phyloP scores from a whole-genome alignment of 768 basidiomycete genomes.

The Chalciporus piperatus region DNA sequence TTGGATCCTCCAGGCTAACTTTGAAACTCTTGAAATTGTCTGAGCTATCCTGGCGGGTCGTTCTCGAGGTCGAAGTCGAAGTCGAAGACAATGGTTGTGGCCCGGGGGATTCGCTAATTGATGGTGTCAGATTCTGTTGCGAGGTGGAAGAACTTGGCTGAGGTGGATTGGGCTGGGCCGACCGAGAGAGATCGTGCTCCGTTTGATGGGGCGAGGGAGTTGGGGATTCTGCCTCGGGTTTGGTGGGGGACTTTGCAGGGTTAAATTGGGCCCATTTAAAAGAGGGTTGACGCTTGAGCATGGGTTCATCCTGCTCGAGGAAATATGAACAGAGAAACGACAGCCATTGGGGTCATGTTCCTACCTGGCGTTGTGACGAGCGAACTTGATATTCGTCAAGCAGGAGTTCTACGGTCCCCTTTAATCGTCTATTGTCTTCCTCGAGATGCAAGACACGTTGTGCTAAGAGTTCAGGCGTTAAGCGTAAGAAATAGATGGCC shows the following conservation, averaged over 20 bases:
- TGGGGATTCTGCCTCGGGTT: slow-evolving; percentile 70
- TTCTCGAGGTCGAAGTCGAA: slow-evolving; percentile 24
- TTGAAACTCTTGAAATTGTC: slow-evolving; percentile 92
- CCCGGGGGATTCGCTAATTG: slow-evolving; percentile 29
- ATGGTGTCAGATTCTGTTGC: slow-evolving; percentile 25
- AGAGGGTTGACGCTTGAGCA: slow-evolving; percentile 70
- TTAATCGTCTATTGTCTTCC: slow-evolving; percentile 73
- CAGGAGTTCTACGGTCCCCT: slow-evolving; percentile 56
- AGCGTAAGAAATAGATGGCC: background rate
- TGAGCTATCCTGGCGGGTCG: slow-evolving; percentile 62
- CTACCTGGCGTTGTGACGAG: slow-evolving; percentile 29
- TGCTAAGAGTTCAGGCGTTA: slow-evolving; percentile 40
- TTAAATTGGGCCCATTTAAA: slow-evolving; percentile 90
- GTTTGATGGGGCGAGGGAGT: slow-evolving; percentile 74
- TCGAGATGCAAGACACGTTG: slow-evolving; percentile 69
- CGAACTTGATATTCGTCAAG: slow-evolving; percentile 59
- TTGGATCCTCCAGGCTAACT: slow-evolving; percentile 96
- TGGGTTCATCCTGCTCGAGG: slow-evolving; percentile 34
- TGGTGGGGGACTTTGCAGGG: slow-evolving; percentile 78
- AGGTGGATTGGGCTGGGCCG: slow-evolving; percentile 14
- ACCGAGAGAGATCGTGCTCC: slow-evolving; percentile 63
- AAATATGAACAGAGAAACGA: slow-evolving; percentile 10
- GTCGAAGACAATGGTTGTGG: slow-evolving; percentile 27
- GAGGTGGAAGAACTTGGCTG: slow-evolving; percentile 28
- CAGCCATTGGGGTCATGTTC: slow-evolving; percentile 5